Conservation (phyloP, 2,329 filamentous ascomycete species). For the Colletotrichum tofieldiae region DNA sequence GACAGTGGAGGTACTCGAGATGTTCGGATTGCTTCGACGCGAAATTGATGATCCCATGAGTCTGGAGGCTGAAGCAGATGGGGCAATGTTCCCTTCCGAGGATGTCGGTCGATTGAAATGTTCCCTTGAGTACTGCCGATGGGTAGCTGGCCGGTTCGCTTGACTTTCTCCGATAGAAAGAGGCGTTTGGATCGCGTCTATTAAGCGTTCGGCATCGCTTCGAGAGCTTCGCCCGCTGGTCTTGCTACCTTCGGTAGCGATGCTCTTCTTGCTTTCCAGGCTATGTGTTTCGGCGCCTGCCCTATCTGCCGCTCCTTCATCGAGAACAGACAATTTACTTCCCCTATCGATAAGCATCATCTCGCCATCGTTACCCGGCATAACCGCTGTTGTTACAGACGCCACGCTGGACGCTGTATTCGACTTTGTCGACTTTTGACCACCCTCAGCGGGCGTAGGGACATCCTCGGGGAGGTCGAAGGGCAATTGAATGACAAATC, state of each 20-base stretch:
- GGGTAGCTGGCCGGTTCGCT: conserved; percentile 29
- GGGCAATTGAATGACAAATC: conserved; percentile 85
- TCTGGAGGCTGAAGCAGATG: neutral
- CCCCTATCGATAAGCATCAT: conserved; percentile 73
- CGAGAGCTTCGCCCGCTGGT: conserved; percentile 64
- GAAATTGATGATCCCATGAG: neutral
- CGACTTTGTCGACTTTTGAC: conserved; percentile 41
- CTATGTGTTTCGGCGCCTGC: conserved; percentile 49
- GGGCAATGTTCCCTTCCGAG: neutral
- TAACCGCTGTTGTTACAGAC: conserved; percentile 51
- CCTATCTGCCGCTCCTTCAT: conserved; percentile 1
- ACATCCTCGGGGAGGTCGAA: conserved; percentile 74
- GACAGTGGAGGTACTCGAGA: conserved; percentile 38
- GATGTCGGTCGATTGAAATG: conserved; percentile 12
- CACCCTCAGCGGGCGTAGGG: conserved; percentile 46
- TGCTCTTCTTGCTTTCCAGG: conserved; percentile 51
- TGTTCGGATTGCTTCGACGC: conserved; percentile 34
- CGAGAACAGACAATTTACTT: conserved; percentile 45
- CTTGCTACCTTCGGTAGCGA: conserved; percentile 58
- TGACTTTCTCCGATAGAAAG: conserved; percentile 53
- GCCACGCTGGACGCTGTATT: conserved; percentile 47
- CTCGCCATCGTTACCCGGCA: conserved; percentile 63
- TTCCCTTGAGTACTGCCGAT: conserved; percentile 45
- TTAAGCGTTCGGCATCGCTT: conserved; percentile 79
- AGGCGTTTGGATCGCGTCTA: conserved; percentile 79